Conservation (phyloP, 176 grass and related monocot genomes). For the Aegilops longissima region DNA sequence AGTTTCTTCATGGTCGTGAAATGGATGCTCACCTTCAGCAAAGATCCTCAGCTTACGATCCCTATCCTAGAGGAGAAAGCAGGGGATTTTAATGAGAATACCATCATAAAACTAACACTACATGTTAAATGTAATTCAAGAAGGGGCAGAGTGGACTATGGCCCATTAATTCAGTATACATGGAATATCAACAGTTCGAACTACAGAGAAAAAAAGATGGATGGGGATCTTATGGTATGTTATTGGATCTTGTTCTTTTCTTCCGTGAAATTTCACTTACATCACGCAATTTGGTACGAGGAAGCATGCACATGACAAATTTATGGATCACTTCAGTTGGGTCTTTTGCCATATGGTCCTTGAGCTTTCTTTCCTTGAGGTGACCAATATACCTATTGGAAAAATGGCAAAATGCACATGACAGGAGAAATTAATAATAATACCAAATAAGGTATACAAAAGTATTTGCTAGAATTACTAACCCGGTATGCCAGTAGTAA, state of each 20-base stretch:
- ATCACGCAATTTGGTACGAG: conserved; percentile 81
- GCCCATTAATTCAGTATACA: no score
- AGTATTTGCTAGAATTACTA: conserved; percentile 16
- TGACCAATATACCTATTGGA: conserved; percentile 71
- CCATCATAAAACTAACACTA: not conserved
- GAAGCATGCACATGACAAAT: conserved; percentile 90
- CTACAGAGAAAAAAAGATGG: not conserved
- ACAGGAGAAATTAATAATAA: not conserved
- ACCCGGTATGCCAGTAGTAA: conserved; percentile 85
- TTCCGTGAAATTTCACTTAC: conserved; percentile 45
- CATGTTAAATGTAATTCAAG: not conserved
- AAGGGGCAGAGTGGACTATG: no score
- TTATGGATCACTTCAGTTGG: conserved; percentile 92
- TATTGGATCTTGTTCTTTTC: no score
- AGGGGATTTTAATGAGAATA: not conserved
- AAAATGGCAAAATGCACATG: not conserved
- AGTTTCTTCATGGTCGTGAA: conserved; percentile 34
- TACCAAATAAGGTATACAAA: not conserved
- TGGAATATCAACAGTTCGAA: no score
- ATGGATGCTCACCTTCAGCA: conserved; percentile 61
- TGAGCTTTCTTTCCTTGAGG: conserved; percentile 85
- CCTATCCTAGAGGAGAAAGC: conserved; percentile 37
- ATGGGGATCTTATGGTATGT: no score
- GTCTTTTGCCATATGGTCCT: conserved; percentile 89
- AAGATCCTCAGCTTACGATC: conserved; percentile 91